Evolutionary conservation across 2,329 filamentous ascomycete species (phyloP).

Genomic region (Rhynchosporium secalis): DNA sequence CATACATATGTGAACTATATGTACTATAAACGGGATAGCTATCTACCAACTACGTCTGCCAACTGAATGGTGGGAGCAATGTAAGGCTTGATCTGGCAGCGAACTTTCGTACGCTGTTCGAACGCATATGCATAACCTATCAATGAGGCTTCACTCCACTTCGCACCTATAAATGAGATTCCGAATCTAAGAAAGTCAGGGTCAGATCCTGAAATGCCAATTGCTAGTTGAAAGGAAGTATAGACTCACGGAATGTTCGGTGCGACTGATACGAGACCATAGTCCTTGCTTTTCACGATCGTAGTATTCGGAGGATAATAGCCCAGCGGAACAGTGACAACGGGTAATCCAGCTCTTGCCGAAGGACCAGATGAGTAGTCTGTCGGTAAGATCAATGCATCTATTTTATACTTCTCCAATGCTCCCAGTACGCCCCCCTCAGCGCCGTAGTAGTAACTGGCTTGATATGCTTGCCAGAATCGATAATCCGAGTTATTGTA

Average conservation of each 20-base stretch:
- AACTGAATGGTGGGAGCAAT: slow-evolving; percentile 24
- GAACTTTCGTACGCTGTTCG: slow-evolving; percentile 50
- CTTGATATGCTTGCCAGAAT: slow-evolving; percentile 59
- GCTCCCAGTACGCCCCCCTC: slow-evolving; percentile 62
- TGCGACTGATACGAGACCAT: slow-evolving; percentile 53
- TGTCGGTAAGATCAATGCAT: slow-evolving; percentile 63
- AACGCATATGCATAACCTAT: slow-evolving; percentile 68
- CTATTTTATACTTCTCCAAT: slow-evolving; percentile 55
- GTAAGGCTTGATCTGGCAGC: slow-evolving; percentile 50
- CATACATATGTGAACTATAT: background rate
- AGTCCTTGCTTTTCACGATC: slow-evolving; percentile 45
- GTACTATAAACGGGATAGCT: too few species aligned
- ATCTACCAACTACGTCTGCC: slow-evolving; percentile 18
- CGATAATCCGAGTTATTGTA: slow-evolving; percentile 56
- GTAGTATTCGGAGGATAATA: slow-evolving; percentile 50
- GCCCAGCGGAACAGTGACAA: slow-evolving; percentile 64
- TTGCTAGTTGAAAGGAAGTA: background rate
- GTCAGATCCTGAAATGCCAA: background rate
- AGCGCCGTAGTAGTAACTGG: slow-evolving; percentile 54
- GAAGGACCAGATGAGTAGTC: slow-evolving; percentile 48
- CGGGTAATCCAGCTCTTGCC: slow-evolving; percentile 58
- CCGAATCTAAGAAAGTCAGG: slow-evolving; percentile 49
- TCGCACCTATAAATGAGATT: slow-evolving; percentile 60
- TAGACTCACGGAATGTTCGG: slow-evolving; percentile 49
- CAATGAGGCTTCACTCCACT: slow-evolving; percentile 61